Evolutionary conservation across 495 filamentous ascomycete genomes (phyloP).

Genomic region (Beverwykella pulmonaria): DNA sequence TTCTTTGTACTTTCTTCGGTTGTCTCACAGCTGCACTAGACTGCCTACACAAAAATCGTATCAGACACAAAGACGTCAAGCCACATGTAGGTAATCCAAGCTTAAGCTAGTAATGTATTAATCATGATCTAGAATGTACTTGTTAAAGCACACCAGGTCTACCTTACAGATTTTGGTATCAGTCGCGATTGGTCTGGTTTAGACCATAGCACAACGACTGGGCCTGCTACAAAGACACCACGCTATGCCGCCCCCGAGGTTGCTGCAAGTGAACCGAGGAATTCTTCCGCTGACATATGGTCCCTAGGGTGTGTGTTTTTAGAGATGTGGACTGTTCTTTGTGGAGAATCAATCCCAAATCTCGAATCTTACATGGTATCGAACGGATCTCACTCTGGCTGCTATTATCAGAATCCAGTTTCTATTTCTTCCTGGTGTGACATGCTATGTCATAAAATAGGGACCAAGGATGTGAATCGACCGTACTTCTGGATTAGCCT

Average conservation of each 20-base stretch:
- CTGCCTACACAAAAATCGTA: constrained; percentile 45
- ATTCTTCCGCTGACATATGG: constrained; percentile 49
- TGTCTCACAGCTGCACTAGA: constrained; percentile 46
- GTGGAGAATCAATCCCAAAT: background rate
- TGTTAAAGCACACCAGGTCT: constrained; percentile 42
- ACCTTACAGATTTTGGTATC: constrained; percentile 51
- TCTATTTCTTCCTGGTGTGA: too few species aligned
- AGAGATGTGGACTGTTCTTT: constrained; percentile 47
- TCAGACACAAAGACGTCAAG: constrained; percentile 52
- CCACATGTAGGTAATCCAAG: too few species aligned
- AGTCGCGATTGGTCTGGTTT: constrained; percentile 40
- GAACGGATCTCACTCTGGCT: background rate
- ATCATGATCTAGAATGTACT: constrained; percentile 53
- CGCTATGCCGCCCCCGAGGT: constrained; percentile 47
- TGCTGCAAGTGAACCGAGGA: constrained; percentile 31
- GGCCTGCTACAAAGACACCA: constrained; percentile 22
- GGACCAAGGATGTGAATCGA: too few species aligned
- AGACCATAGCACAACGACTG: constrained; percentile 37
- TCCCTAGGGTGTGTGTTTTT: constrained; percentile 52
- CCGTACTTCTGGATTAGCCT: background rate
- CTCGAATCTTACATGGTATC: background rate
- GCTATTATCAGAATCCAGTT: background rate
- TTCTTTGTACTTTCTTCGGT: constrained; percentile 44
- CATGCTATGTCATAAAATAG: too few species aligned
- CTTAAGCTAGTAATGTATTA: too few species aligned